phyloP scores from a whole-genome alignment of 2,329 filamentous ascomycete genomes.

The Aspergillus novofumigatus region DNA sequence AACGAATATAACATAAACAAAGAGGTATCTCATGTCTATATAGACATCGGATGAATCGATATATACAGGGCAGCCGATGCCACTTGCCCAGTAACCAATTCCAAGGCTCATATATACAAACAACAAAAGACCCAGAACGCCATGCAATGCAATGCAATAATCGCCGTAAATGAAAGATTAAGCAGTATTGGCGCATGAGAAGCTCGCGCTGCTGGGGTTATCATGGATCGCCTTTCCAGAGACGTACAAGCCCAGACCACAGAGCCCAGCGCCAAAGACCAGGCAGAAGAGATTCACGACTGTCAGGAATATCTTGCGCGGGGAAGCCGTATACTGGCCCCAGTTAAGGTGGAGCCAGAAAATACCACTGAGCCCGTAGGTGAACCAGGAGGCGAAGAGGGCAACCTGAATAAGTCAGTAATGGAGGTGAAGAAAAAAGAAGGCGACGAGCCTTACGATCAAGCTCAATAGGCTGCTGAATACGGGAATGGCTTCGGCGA shows the following conservation, averaged over 20 bases:
- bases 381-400: slow-evolving; percentile 66
- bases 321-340: slow-evolving; percentile 28
- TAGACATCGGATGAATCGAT: not conserved
- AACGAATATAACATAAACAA: not conserved
- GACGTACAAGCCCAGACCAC: slow-evolving; percentile 32
- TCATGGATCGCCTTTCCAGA: slow-evolving; percentile 34
- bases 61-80: not conserved
- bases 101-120: not conserved
- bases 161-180: slow-evolving; percentile 3
- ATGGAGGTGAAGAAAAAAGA: not conserved
- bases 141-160: not conserved
- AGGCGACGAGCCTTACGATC: slow-evolving; percentile 37
- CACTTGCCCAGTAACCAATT: not conserved
- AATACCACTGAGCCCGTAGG: slow-evolving; percentile 39
- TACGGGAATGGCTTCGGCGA: slow-evolving; percentile 65
- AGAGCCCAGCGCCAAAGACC: slow-evolving; percentile 22
- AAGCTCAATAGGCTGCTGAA: slow-evolving; percentile 65
- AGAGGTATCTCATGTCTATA: not conserved
- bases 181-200: slow-evolving; percentile 30
- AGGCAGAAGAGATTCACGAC: slow-evolving; percentile 19
- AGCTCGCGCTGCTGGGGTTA: slow-evolving; percentile 26
- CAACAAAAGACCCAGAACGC: not conserved
- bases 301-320: slow-evolving; percentile 27
- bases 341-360: slow-evolving; percentile 38
- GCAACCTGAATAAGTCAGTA: slow-evolving; percentile 41